Evolutionary conservation across 805 yeast species (phyloP).

Genomic region (Saccharomycopsis fibuligera): DNA sequence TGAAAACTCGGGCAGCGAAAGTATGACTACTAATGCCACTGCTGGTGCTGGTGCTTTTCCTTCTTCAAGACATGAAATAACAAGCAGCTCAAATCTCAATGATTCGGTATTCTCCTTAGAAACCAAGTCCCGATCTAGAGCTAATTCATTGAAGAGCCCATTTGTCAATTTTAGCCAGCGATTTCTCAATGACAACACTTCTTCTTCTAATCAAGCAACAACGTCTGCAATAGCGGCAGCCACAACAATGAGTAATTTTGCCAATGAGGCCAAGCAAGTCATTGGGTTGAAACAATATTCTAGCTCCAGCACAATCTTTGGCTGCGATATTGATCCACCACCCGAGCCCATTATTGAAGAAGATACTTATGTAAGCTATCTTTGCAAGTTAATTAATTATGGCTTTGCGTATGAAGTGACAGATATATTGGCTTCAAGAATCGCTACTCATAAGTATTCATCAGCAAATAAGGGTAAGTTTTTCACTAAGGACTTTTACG

Average conservation of each 20-base stretch:
- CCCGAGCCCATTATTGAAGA: conserved; percentile 10
- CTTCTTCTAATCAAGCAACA: not conserved
- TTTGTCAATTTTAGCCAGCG: not conserved
- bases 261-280: too few relatives aligned
- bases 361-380: conserved; percentile 11
- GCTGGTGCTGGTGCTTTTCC: not conserved
- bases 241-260: not conserved
- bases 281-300: conserved; percentile 1
- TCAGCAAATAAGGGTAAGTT: not conserved
- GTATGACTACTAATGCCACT: not conserved
- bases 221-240: not conserved
- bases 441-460: conserved; percentile 7
- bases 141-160: conserved; percentile 5
- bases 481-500: not conserved
- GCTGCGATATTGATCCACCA: conserved; percentile 3
- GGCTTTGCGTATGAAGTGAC: conserved; percentile 18
- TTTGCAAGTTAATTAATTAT: conserved; percentile 9
- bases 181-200: conserved; percentile 1
- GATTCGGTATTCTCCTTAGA: not conserved
- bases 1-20: not conserved
- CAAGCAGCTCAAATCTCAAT: not conserved
- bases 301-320: not conserved
- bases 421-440: conserved; percentile 17
- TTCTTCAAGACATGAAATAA: not conserved
- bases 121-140: conserved; percentile 3